Evolutionary conservation across 192 early-diverging fungal genomes (phyloP), one percentile per base, ranked within the genome.

Genomic region (Coemansia sp.): DNA sequence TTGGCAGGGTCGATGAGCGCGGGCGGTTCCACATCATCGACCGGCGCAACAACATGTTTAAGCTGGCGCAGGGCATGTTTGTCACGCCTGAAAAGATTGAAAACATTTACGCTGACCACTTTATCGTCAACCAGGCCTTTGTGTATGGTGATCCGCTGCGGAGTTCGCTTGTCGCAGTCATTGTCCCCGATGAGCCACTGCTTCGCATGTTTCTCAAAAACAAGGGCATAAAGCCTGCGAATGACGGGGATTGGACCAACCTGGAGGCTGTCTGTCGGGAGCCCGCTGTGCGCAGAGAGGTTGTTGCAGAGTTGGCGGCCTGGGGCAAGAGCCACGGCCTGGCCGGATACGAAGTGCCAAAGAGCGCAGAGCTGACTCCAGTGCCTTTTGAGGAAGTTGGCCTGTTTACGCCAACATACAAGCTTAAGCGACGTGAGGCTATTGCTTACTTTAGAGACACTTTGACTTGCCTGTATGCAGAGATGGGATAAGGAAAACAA

Each of bases 51-150:
- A 93, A 92, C 35, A 78, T 94, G 42, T 92, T 94, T 73, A 93
- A 93, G 76, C 82, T 92, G 60, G 80, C 85, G 10, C 86, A 91
- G 63, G 84, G 87, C 63, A 88, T 90, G 72, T 91, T 90, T 57
- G 82, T 92, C 8, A 88, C 92, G 1, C 93, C 90, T 8, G 95
- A 97, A 64, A 87, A 87, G 58, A 87, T 94, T 42, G 93, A 94
- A 60, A 87, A 88, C 61, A 59, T 86, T 17, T 83, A 82, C 67
- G 56, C 65, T 52, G 74, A 83, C 62, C 62, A 82, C 70, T 67
- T 86, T 48, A 24, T 88, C 53, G 79, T 94, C 29, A 82, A 81
- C 38, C 92, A 94, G 69, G 74, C 87, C 12, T 88, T 86, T 62
- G 67, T 95, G 14, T 85, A 94, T 54, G 93, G 93, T 35, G 88